Percentiles rank a stretch among this genome's conserved stretches.
phyloP scores from a whole-genome alignment of 768 basidiomycete species.

The Lactifluus hygrophoroides region DNA sequence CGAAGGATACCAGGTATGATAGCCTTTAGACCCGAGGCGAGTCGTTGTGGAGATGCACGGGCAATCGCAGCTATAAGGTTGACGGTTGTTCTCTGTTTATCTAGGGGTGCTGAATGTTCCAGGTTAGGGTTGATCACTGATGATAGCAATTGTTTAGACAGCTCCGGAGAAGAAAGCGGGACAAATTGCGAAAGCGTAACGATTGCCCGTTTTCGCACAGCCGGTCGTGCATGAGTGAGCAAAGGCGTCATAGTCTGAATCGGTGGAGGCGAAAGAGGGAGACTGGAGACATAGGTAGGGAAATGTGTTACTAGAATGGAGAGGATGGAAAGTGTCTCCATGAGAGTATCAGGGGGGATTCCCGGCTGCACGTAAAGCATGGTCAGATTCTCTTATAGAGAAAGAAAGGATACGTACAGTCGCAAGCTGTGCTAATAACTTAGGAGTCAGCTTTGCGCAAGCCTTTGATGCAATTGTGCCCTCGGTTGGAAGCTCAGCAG shows the following conservation, averaged over 20 bases:
- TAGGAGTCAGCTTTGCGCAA: conserved; percentile 78
- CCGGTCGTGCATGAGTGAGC: conserved; percentile 66
- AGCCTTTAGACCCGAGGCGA: conserved; percentile 49
- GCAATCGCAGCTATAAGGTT: conserved; percentile 75
- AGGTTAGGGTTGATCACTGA: conserved; percentile 55
- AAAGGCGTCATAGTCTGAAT: conserved; percentile 61
- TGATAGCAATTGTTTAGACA: conserved; percentile 55
- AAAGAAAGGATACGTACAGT: conserved; percentile 38
- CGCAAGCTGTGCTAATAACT: conserved; percentile 68
- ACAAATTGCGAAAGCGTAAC: conserved; percentile 78
- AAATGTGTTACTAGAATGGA: conserved; percentile 85
- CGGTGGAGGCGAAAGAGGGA: conserved; percentile 48
- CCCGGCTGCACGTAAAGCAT: conserved; percentile 36
- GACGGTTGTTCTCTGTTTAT: conserved; percentile 69
- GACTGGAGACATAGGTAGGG: conserved; percentile 53
- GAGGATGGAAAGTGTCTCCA: conserved; percentile 78
- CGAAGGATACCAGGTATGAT: conserved; percentile 67
- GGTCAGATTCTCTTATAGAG: neutral
- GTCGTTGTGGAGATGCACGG: conserved; percentile 59
- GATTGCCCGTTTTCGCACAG: conserved; percentile 90
- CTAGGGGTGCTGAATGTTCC: conserved; percentile 41
- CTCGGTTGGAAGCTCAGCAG: conserved; percentile 78
- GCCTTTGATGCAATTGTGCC: conserved; percentile 71
- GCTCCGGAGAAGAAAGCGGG: conserved; percentile 53
- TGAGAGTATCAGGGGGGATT: conserved; percentile 71